These are phyloP conservation scores for Penicillium waksmanii DNA, from an alignment of 495 filamentous ascomycete species.

Conservation along the genomic window DNA sequence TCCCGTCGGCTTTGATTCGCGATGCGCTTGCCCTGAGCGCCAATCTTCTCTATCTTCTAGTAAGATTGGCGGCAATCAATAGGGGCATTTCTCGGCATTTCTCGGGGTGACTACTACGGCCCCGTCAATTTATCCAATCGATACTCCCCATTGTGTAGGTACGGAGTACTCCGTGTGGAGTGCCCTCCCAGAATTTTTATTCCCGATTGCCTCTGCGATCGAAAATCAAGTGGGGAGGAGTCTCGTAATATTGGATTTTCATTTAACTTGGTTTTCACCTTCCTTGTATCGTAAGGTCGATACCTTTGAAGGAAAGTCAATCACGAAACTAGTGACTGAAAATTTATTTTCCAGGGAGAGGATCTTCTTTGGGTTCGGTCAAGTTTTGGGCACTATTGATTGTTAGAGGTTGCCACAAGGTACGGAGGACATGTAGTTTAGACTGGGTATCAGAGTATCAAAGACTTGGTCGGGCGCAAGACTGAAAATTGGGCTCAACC, in stretches of 20 bases:
- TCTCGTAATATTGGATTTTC: neutral
- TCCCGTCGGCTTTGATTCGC: neutral
- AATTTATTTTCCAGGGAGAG: neutral
- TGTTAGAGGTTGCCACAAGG: neutral
- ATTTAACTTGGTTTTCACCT: neutral
- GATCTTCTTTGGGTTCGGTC: neutral
- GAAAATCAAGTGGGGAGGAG: neutral
- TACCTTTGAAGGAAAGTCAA: neutral
- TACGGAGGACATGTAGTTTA: neutral
- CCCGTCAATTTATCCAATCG: neutral
- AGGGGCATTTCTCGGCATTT: neutral
- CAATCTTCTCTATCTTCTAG: neutral
- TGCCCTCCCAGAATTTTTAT: neutral
- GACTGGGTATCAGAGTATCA: neutral
- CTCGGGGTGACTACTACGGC: neutral
- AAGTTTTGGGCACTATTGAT: conserved; percentile 1
- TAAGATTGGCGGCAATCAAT: conserved; percentile 1
- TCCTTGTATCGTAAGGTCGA: neutral
- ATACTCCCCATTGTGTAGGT: too few relatives aligned
- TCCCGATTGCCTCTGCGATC: conserved; percentile 5
- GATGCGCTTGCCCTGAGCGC: neutral
- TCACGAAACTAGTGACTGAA: neutral
- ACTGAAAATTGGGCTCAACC: neutral
- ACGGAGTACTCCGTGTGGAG: too few relatives aligned
- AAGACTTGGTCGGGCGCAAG: neutral